Evolutionary conservation across 495 filamentous ascomycete species (phyloP), one percentile per base, ranked within the genome.

Genomic region (Thermochaetoides thermophila): DNA sequence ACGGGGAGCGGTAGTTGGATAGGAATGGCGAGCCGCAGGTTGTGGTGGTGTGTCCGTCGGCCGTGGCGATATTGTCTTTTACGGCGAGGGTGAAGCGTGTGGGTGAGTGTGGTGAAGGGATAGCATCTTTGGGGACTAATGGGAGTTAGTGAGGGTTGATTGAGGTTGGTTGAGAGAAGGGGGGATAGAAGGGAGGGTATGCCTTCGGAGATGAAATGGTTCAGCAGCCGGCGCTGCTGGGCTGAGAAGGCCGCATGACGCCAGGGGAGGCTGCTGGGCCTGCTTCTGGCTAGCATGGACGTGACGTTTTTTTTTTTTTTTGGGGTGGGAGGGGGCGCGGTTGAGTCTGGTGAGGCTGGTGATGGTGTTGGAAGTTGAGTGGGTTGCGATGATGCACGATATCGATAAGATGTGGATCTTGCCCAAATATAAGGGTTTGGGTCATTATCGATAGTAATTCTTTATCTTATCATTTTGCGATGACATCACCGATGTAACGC

Each of bases 21-120:
- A 93, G 64, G 32, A 81, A 74, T n/a, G 57, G 56, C 16, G 84
- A 93, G 32, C 71, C 81, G 55, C 82, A 87, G 52, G 84, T 87
- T 19, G 84, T 92, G 3, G 76, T 69, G 12, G 76, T 53, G 12
- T 68, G 60, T 21, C 56, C 53, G 0, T 50, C 31, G 5, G 36
- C 24, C 0, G 81, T 84, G 44, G 77, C 76, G 42, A 94, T 94
- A 52, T 92, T 94, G 60, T 94, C 85, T 57, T 94, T 94, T 26
- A 92, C 65, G 8, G 78, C 77, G 25, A 94, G 54, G 25, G 50
- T 56, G 37, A 55, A 56, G 21, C 20, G 17, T 20, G 11, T 18
- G 11, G 23, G 13, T 15, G 32, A 28, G 23, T 30, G 14, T 15
- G 9, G 19, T 28, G 22, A 14, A 14, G 36, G 13, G 14, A 4